Percentiles rank a stretch among this genome's conserved stretches.
Conservation (phyloP, 208 protist genomes). For the Strigomonas culicis region DNA sequence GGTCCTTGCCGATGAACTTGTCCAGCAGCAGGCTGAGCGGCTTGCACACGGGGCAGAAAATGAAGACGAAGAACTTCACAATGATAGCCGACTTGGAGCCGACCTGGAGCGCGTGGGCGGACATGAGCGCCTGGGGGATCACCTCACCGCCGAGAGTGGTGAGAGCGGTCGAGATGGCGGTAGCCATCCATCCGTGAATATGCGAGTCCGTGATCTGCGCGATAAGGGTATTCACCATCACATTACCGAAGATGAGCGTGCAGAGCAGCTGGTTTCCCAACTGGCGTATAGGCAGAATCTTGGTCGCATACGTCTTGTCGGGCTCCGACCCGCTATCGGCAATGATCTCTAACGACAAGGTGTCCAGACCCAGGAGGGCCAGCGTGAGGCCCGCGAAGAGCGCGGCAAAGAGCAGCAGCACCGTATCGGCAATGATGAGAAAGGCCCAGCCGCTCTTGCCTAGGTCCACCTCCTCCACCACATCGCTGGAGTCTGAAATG, state of each 20-base stretch:
- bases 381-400: conserved; percentile 96
- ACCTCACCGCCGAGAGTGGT: conserved; percentile 97
- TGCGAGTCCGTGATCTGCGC: conserved; percentile 90
- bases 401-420: conserved; percentile 91
- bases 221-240: conserved; percentile 95
- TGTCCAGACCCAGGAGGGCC: conserved; percentile 93
- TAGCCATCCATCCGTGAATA: conserved; percentile 85
- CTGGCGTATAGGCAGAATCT: conserved; percentile 94
- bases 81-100: conserved; percentile 90
- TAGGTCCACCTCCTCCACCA: conserved; percentile 18
- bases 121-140: conserved; percentile 93
- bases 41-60: conserved; percentile 93
- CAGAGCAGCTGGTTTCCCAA: conserved; percentile 95
- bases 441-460: conserved; percentile 53
- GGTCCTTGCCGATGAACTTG: conserved; percentile 90
- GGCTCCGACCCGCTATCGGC: conserved; percentile 82
- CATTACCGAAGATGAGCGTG: conserved; percentile 96
- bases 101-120: conserved; percentile 89
- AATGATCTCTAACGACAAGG: conserved; percentile 92
- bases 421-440: conserved; percentile 69
- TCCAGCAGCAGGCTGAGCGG: conserved; percentile 93
- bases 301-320: conserved; percentile 89
- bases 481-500: not conserved
- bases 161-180: conserved; percentile 88
- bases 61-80: conserved; percentile 92